Percentiles rank a stretch among this genome's conserved stretches.
Evolutionary conservation across 768 basidiomycete genomes (phyloP).

Genomic region (Pleurotus pulmonarius): DNA sequence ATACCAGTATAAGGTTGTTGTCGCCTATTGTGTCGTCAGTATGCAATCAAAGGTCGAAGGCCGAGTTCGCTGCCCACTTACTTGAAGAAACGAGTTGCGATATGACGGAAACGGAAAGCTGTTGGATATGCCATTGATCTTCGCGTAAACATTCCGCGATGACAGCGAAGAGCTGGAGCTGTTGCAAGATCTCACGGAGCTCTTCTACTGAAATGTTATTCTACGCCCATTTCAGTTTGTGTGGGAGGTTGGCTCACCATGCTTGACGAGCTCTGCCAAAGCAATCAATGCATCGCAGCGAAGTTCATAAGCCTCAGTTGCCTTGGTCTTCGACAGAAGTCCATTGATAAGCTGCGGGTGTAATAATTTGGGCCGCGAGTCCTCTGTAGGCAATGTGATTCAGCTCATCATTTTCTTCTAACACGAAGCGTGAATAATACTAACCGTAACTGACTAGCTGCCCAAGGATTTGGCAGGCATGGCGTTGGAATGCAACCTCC

Average conservation of each 20-base stretch:
- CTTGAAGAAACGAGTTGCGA: background rate
- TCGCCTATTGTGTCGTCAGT: background rate
- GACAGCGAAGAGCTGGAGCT: background rate
- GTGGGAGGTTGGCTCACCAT: background rate
- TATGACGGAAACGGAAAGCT: background rate
- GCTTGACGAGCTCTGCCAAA: background rate
- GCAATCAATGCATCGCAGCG: background rate
- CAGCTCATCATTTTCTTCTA: background rate
- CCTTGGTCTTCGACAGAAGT: background rate
- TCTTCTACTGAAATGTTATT: background rate
- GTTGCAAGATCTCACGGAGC: background rate
- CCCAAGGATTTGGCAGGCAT: background rate
- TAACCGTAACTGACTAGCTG: background rate
- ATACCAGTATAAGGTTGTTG: background rate
- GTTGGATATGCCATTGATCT: background rate
- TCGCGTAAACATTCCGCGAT: background rate
- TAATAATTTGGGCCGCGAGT: background rate
- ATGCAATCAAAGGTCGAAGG: too few species aligned
- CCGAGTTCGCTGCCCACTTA: background rate
- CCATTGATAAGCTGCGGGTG: background rate
- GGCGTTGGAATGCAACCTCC: background rate
- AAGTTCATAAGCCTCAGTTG: background rate
- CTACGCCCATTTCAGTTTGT: background rate
- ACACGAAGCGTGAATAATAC: background rate
- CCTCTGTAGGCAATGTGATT: background rate